Evolutionary conservation across 345 rosid genomes (phyloP).

Genomic region (Gossypium sturtianum): DNA sequence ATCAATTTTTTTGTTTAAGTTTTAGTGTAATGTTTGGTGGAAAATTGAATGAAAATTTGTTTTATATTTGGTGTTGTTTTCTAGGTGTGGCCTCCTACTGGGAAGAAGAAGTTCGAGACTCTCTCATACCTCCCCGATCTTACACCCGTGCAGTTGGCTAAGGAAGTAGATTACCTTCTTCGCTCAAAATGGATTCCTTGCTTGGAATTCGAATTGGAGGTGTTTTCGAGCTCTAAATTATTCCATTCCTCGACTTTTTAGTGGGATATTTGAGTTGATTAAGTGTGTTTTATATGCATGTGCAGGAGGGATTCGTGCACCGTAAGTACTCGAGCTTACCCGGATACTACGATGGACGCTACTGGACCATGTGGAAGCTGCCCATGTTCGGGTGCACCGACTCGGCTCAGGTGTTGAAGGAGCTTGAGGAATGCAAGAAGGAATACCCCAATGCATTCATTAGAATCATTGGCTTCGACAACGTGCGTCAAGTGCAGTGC

Average conservation of each 20-base stretch:
- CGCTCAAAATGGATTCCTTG: background rate
- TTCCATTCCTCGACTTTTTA: background rate
- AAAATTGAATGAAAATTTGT: no score
- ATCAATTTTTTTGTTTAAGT: background rate
- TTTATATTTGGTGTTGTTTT: background rate
- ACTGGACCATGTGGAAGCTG: conserved; percentile 57
- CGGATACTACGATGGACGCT: conserved; percentile 42
- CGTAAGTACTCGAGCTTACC: conserved; percentile 32
- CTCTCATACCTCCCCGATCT: conserved; percentile 46
- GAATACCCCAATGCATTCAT: conserved; percentile 23
- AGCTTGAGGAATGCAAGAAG: conserved; percentile 35
- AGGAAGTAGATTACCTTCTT: conserved; percentile 29
- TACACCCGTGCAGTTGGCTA: conserved; percentile 10
- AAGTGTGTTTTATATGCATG: background rate
- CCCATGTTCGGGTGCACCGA: conserved; percentile 52
- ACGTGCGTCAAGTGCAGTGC: conserved; percentile 45
- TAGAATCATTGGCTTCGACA: conserved; percentile 44
- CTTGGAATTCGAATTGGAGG: conserved; percentile 53
- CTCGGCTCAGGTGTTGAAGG: conserved; percentile 29
- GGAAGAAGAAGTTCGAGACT: conserved; percentile 14
- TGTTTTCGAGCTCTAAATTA: background rate
- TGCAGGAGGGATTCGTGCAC: conserved; percentile 29
- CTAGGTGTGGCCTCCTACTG: conserved; percentile 28
- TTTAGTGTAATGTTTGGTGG: background rate
- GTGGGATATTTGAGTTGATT: background rate